These are phyloP conservation scores for Daldinia grandis DNA, from an alignment of 495 filamentous ascomycete species.

Conservation along the genomic window DNA sequence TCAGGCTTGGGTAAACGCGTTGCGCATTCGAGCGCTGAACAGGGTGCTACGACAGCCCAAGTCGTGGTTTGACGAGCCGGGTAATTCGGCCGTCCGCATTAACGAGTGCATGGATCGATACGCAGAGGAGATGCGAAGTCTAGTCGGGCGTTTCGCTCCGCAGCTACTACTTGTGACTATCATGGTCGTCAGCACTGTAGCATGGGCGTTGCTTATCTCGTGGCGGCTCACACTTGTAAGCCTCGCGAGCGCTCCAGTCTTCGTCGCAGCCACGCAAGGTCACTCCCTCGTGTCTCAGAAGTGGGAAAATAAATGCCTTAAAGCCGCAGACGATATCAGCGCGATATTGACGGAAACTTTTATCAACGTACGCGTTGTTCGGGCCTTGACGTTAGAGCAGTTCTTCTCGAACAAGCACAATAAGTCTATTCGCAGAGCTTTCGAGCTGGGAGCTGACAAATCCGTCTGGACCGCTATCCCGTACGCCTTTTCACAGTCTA, in stretches of 20 bases:
- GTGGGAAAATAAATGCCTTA: constrained; percentile 76
- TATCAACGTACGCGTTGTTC: constrained; percentile 80
- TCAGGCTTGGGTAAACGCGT: constrained; percentile 79
- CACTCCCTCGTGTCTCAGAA: constrained; percentile 68
- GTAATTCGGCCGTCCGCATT: constrained; percentile 69
- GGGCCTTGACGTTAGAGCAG: constrained; percentile 76
- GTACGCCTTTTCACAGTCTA: constrained; percentile 78
- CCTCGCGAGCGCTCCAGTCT: constrained; percentile 70
- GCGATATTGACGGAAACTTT: constrained; percentile 81
- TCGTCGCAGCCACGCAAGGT: constrained; percentile 69
- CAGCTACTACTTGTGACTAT: constrained; percentile 68
- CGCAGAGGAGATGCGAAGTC: constrained; percentile 85
- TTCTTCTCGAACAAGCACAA: constrained; percentile 76
- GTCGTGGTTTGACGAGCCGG: constrained; percentile 81
- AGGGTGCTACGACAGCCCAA: constrained; percentile 81
- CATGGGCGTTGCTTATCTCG: constrained; percentile 76
- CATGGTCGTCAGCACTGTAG: constrained; percentile 71
- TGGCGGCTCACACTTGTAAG: constrained; percentile 88
- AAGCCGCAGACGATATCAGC: constrained; percentile 61
- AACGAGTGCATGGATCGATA: constrained; percentile 79
- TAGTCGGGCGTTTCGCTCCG: constrained; percentile 80
- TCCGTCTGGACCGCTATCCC: constrained; percentile 72
- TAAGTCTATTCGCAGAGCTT: constrained; percentile 57
- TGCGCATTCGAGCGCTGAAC: constrained; percentile 73
- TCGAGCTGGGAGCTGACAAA: constrained; percentile 64